Evolutionary conservation across 1,284 basidiomycete species (phyloP).

Genomic region (Boletus nobilissimus): DNA sequence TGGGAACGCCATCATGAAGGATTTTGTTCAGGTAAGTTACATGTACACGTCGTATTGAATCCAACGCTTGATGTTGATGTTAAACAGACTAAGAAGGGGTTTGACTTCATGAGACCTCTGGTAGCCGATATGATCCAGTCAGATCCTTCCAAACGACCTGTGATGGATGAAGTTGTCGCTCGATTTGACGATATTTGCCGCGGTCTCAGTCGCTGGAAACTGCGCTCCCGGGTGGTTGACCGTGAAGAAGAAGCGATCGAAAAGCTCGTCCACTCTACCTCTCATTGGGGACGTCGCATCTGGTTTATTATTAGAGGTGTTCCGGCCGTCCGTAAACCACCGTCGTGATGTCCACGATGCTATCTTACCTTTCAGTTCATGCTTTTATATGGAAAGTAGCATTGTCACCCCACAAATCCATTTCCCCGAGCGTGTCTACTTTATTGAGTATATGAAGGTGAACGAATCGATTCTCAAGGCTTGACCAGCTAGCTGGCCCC

Average conservation of each 20-base stretch:
- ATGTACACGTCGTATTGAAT: too few species aligned
- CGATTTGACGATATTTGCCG: background rate
- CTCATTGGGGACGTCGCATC: slow-evolving; percentile 1
- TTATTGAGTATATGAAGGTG: too few species aligned
- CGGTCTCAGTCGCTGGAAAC: background rate
- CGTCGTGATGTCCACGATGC: too few species aligned
- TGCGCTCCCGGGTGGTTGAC: background rate
- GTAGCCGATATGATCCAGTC: background rate
- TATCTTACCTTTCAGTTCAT: too few species aligned
- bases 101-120: background rate
- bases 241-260: background rate
- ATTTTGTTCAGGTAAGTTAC: background rate
- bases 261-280: background rate
- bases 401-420: too few species aligned
- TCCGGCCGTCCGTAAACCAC: background rate
- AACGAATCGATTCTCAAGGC: too few species aligned
- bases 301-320: background rate
- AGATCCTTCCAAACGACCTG: background rate
- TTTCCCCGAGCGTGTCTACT: too few species aligned
- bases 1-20: background rate
- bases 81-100: too few species aligned
- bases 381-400: too few species aligned
- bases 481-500: background rate
- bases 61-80: too few species aligned
- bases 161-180: background rate